Conservation (phyloP, 1,284 basidiomycete species). For the Sparassis latifolia region DNA sequence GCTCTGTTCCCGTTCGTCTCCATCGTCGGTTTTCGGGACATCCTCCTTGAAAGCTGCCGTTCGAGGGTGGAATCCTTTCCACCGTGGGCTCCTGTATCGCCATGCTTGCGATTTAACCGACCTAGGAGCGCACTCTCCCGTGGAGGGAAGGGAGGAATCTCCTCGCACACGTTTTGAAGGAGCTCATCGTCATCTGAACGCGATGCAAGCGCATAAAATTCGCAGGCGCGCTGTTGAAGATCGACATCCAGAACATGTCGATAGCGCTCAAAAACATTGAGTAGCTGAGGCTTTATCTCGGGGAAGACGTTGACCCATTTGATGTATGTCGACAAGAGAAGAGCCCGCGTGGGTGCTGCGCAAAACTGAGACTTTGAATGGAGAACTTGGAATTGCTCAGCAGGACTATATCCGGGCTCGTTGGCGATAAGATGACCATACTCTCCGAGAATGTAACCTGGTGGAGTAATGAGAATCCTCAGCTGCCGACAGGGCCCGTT, state of each 20-base stretch:
- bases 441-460: conserved; percentile 95
- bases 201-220: conserved; percentile 83
- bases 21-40: conserved; percentile 35
- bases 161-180: conserved; percentile 92
- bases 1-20: conserved; percentile 22
- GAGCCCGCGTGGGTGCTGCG: conserved; percentile 84
- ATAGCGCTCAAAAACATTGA: conserved; percentile 97
- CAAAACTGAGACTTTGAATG: conserved; percentile 97
- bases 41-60: conserved; percentile 48
- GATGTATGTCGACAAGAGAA: conserved; percentile 95
- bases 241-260: conserved; percentile 97
- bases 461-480: not conserved
- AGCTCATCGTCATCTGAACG: conserved; percentile 86
- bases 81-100: conserved; percentile 87
- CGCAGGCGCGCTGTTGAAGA: conserved; percentile 96
- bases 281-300: conserved; percentile 91
- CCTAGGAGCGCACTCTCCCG: conserved; percentile 86
- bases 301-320: conserved; percentile 99
- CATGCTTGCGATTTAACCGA: conserved; percentile 83
- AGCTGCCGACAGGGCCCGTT: not conserved
- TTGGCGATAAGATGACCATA: conserved; percentile 97
- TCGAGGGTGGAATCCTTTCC: conserved; percentile 89
- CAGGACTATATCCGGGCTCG: conserved; percentile 86
- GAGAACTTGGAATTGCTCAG: conserved; percentile 91
- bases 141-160: conserved; percentile 98